Conservation (phyloP, 148 eudicot species). For the Rhododendron ovatum region DNA sequence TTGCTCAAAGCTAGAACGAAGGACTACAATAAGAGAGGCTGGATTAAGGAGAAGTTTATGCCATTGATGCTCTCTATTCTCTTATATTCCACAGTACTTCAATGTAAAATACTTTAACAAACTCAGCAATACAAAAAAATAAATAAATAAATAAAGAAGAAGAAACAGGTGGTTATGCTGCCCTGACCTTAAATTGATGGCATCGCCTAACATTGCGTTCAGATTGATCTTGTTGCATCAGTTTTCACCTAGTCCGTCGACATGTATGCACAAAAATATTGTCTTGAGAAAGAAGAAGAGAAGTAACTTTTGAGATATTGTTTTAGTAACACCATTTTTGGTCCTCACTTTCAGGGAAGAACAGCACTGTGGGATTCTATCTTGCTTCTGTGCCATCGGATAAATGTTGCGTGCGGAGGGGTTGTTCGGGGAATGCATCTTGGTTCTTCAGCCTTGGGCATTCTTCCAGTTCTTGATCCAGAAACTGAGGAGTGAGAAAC, state of each 20-base stretch:
- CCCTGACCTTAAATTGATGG: neutral
- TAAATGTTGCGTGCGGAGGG: conserved; percentile 61
- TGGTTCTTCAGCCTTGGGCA: conserved; percentile 79
- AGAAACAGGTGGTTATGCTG: neutral
- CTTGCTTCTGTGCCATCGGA: conserved; percentile 74
- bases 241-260: neutral
- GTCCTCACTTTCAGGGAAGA: conserved; percentile 67
- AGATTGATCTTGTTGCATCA: neutral
- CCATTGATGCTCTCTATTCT: neutral
- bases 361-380: conserved; percentile 93
- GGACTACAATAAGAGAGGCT: neutral
- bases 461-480: conserved; percentile 63
- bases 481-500: conserved; percentile 53
- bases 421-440: conserved; percentile 84
- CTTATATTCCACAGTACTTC: neutral
- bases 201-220: neutral
- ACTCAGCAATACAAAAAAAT: neutral
- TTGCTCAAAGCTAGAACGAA: neutral
- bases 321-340: conserved; percentile 1
- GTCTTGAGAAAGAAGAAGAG: neutral
- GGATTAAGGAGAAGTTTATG: neutral
- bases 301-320: neutral
- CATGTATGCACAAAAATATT: neutral
- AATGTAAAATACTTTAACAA: neutral
- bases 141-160: no score